These are phyloP conservation scores for Galerina sulciceps DNA, from an alignment of 768 basidiomycete genomes.

Conservation along the genomic window DNA sequence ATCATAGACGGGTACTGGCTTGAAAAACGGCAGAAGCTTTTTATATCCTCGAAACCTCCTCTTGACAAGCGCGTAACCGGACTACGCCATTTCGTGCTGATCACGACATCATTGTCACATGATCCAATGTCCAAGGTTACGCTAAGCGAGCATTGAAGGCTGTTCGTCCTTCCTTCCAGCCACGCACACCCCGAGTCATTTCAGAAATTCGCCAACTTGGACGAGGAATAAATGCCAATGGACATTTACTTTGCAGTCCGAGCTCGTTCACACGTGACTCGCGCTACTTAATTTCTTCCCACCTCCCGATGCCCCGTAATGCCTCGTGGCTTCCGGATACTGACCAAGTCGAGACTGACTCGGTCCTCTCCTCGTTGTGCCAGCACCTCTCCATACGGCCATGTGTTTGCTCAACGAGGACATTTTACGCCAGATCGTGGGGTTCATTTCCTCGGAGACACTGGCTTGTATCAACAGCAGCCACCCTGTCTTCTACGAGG, in stretches of 20 bases:
- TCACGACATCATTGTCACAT: background rate
- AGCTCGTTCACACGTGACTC: background rate
- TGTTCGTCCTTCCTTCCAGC: no score
- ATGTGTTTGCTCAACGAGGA: slow-evolving; percentile 27
- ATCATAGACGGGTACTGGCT: no score
- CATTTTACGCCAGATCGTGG: slow-evolving; percentile 32
- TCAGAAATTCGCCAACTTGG: no score
- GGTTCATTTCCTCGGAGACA: slow-evolving; percentile 25
- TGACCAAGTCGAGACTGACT: no score
- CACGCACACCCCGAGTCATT: no score
- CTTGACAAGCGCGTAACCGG: background rate
- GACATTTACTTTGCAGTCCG: no score
- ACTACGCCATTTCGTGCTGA: background rate
- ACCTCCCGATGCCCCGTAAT: background rate
- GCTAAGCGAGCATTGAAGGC: no score
- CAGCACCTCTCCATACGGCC: background rate
- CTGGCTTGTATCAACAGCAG: slow-evolving; percentile 26
- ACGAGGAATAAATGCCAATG: no score
- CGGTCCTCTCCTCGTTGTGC: slow-evolving; percentile 10
- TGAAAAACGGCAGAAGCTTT: no score
- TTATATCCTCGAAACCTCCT: no score
- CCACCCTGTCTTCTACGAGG: slow-evolving; percentile 31
- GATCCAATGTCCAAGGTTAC: background rate
- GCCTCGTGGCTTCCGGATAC: background rate
- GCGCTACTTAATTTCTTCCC: background rate